Evolutionary conservation across 2,329 filamentous ascomycete species (phyloP), one percentile per base, ranked within the genome.

Genomic region (Samsoniella hepiali): DNA sequence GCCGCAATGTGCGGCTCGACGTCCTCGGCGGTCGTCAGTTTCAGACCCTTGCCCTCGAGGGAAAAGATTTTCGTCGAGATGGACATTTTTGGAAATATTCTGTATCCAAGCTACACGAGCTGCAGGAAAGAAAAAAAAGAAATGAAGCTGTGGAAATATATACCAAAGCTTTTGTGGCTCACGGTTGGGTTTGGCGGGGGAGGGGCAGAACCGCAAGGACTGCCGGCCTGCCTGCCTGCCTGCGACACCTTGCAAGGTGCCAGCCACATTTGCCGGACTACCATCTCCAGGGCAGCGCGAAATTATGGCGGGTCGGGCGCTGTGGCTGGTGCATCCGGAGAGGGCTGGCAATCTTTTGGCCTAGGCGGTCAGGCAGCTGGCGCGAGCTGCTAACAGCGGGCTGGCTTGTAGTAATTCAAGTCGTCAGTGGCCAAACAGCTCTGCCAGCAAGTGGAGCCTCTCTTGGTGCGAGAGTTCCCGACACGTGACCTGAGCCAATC

Each of bases 31-130:
- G 89, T 91, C 80, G 96, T 89, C 73, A 99, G 90, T 83, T 97
- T 97, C 71, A 98, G 85, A 72, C 90, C 90, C 81, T 90, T 95
- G 77, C 91, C 93, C 78, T 96, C 91, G 69, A 98, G 87, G 70
- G 93, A 93, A 80, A 97, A 98, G 73, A 91, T 75, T 76, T 90
- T 93, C 63, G 77, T 73, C 34, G 79, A 75, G 70, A 78, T 72
- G 71, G 82, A 79, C 84, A 84, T 88, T 32, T 44, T 59, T 1
- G 10, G n/a, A 10, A 34, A 38, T 38, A 2, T n/a, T 9, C 4
- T 38, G 22, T 22, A n/a, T 10, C 13, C 7, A 51, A 40, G 29
- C 36, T 44, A 15, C 5, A 53, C 47, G 29, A 51, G 17, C 8
- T 40, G 45, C 36, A 22, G 3, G 51, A 58, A 42, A 10, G 13